Percentiles rank a stretch among this genome's conserved stretches.
phyloP scores from a whole-genome alignment of 2,329 filamentous ascomycete genomes.

The Cercospora canescens region DNA sequence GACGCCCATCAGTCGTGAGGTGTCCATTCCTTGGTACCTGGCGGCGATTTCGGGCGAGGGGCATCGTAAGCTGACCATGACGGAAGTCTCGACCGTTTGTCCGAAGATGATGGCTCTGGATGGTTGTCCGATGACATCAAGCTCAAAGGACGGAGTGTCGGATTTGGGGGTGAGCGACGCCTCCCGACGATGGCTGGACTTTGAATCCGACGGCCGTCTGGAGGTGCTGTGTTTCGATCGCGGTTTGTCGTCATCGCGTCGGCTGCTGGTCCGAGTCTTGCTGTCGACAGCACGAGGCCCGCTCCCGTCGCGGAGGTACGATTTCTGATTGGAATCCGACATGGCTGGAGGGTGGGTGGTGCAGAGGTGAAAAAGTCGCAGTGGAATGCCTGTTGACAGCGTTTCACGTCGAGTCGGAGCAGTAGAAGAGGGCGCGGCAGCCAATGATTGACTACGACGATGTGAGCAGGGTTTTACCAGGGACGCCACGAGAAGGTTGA shows the following conservation, averaged over 20 bases:
- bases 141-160: constrained; percentile 31
- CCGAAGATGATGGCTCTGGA: constrained; percentile 28
- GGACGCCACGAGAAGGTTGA: constrained; percentile 12
- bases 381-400: constrained; percentile 7
- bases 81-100: constrained; percentile 32
- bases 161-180: constrained; percentile 19
- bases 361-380: constrained; percentile 9
- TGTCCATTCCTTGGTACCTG: constrained; percentile 29
- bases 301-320: constrained; percentile 31
- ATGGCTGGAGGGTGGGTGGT: constrained; percentile 18
- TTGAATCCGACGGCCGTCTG: constrained; percentile 29
- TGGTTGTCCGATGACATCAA: constrained; percentile 36
- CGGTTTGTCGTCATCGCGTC: constrained; percentile 26
- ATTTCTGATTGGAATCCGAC: constrained; percentile 27
- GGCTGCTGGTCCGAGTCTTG: constrained; percentile 24
- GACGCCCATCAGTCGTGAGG: constrained; percentile 31
- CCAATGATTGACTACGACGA: constrained; percentile 10
- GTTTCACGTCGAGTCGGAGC: constrained; percentile 17
- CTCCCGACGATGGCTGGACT: constrained; percentile 28
- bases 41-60: constrained; percentile 26
- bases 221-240: constrained; percentile 26
- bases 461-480: constrained; percentile 16
- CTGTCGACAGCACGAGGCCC: constrained; percentile 33
- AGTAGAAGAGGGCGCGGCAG: constrained; percentile 5
- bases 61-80: constrained; percentile 33